Percentiles rank a stretch among this genome's conserved stretches.
phyloP scores from a whole-genome alignment of 768 basidiomycete species.

The Pleurotus salmoneostramineus region DNA sequence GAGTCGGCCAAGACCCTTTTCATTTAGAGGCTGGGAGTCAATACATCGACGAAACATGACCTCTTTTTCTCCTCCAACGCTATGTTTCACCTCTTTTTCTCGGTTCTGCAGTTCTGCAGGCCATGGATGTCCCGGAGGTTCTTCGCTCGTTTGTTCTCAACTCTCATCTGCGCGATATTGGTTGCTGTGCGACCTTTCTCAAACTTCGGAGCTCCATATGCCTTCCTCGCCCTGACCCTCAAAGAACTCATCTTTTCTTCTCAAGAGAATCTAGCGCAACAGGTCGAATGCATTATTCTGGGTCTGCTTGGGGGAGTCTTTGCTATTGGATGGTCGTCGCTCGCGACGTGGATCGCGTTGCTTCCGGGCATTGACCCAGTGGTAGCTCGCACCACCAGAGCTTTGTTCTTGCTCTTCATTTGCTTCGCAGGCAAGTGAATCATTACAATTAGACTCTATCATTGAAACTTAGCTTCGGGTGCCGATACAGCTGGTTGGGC shows the following conservation, averaged over 20 bases:
- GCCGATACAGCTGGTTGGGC: constrained; percentile 15
- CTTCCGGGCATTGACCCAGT: constrained; percentile 17
- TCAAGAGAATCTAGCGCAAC: constrained; percentile 43
- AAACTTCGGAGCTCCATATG: constrained; percentile 29
- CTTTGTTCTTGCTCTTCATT: constrained; percentile 33
- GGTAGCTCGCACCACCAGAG: constrained; percentile 30
- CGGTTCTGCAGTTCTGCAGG: constrained; percentile 4
- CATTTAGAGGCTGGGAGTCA: too few relatives aligned
- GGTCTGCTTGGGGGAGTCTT: constrained; percentile 37
- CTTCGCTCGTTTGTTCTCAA: constrained; percentile 38
- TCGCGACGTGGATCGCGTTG: constrained; percentile 17
- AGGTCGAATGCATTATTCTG: constrained; percentile 39
- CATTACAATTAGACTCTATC: not conserved
- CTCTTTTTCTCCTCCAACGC: not conserved
- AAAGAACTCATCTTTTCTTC: constrained; percentile 46
- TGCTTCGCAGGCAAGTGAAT: constrained; percentile 30
- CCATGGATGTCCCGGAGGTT: constrained; percentile 21
- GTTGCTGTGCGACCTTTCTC: constrained; percentile 37
- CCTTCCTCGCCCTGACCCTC: constrained; percentile 33
- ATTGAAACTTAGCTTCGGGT: not conserved
- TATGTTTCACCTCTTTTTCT: not conserved
- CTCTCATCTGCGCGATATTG: constrained; percentile 34
- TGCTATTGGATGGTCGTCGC: constrained; percentile 28
- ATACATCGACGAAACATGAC: too few relatives aligned
- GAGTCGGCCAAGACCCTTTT: too few relatives aligned